Conservation (phyloP, 192 early-diverging fungal genomes). For the Oehlia diaphana region DNA sequence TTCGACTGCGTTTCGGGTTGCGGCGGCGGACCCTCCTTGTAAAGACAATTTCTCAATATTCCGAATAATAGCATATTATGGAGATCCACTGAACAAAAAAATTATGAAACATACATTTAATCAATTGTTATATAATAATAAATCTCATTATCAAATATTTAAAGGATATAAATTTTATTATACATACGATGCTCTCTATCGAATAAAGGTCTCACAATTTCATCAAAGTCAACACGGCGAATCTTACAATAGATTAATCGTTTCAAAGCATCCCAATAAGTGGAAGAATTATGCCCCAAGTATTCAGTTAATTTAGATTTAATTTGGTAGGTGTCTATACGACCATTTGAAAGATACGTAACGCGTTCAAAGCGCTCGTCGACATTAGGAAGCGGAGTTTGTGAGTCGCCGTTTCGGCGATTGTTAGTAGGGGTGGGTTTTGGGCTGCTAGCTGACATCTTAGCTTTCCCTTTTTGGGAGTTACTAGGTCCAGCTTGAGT, state of each 20-base stretch:
- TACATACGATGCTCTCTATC: conserved; percentile 9
- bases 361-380: background rate
- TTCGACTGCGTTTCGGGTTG: background rate
- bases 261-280: conserved; percentile 10
- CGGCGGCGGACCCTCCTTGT: background rate
- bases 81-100: conserved; percentile 12
- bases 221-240: conserved; percentile 4
- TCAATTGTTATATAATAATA: no score
- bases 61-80: conserved; percentile 20
- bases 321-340: background rate
- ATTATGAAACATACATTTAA: background rate
- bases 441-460: background rate
- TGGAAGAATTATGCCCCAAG: background rate
- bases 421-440: background rate
- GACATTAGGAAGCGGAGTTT: background rate
- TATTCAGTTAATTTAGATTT: conserved; percentile 1
- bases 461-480: conserved; percentile 7
- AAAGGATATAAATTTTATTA: background rate
- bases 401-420: conserved; percentile 5
- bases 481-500: background rate
- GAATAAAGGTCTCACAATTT: background rate
- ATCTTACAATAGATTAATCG: conserved; percentile 3
- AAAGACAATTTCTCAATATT: conserved; percentile 3
- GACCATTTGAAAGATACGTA: background rate
- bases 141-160: no score